These are phyloP conservation scores for Melaleuca quinquenervia DNA, from an alignment of 345 rosid species.

Conservation along the genomic window DNA sequence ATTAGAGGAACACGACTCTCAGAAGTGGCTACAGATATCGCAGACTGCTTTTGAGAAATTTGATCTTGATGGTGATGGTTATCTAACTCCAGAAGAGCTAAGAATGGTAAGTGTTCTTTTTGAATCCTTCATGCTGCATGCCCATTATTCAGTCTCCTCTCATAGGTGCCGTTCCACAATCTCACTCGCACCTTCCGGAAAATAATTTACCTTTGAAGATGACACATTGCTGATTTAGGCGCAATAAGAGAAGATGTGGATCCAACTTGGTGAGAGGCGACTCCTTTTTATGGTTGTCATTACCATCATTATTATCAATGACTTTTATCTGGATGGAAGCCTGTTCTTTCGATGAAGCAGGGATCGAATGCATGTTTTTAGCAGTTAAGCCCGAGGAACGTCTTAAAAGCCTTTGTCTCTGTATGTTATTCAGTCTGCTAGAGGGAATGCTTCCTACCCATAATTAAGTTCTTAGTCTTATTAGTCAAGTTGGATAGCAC, in stretches of 20 bases:
- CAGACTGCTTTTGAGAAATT: slow-evolving; percentile 38
- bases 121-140: neutral
- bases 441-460: neutral
- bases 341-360: neutral
- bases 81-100: slow-evolving; percentile 41
- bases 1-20: slow-evolving; percentile 38
- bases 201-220: neutral
- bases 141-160: neutral
- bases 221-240: neutral
- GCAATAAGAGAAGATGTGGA: neutral
- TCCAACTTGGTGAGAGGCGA: neutral
- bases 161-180: neutral
- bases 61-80: slow-evolving; percentile 38
- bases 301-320: neutral
- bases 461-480: neutral
- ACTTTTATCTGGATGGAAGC: neutral
- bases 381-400: neutral
- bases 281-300: neutral
- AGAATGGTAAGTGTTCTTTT: slow-evolving; percentile 22
- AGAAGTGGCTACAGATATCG: slow-evolving; percentile 35
- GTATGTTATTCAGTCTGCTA: neutral
- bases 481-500: neutral
- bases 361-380: neutral
- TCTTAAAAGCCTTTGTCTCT: neutral
- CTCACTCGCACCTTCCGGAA: neutral